Base-by-base conservation (phyloP, 106 monocot species). In the Amphibolis antarctica region DNA sequence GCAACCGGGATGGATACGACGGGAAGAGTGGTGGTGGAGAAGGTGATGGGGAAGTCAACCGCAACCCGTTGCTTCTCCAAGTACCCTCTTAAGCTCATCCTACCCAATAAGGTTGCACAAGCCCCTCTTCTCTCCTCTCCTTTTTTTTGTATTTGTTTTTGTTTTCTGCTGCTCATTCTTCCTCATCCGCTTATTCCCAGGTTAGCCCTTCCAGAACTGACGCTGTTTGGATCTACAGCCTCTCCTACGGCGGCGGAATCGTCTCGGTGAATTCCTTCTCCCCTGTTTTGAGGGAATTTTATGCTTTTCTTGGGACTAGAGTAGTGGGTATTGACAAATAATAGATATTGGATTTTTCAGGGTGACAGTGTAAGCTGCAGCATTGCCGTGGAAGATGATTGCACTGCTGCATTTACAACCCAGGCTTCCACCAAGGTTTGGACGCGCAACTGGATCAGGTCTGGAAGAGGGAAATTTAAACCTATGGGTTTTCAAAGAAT, bases 361-460 rank as follows among this genome's bases (percentile, higher is more conserved):
- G 98, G 91, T 56, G 98, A 98, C 69, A 69, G 69, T 2, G 42
- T 98, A 1, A 69, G 67, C 23, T 71, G 82, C 31, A 66, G 59
- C 55, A 30, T 91, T 24, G 74, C 22, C 23, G 73, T 91, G 4
- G 91, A 73, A 20, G 87, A 98, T 31, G 85, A 75, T 0, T 98
- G 98, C 66, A 83, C 90, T 29, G 82, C 77, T 13, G 82, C 84
- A 1, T 28, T 91, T 55, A 98, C 87, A 10, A 98, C 98, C 50
- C 98, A 91, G 76, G 85, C 98, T 74, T 98, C 98, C 9, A 98
- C 98, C 12, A 98, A 98, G 98, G 98, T 98, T 63, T 7, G 26
- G 36, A 36, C 36, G 7, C 36, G 7, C 7, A 36, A 36, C 36
- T 36, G 36, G 4, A 36, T 36, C 7, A 36, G 7, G 7, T 36